phyloP scores from a whole-genome alignment of 306 rosid species.

The Vigna angularis region DNA sequence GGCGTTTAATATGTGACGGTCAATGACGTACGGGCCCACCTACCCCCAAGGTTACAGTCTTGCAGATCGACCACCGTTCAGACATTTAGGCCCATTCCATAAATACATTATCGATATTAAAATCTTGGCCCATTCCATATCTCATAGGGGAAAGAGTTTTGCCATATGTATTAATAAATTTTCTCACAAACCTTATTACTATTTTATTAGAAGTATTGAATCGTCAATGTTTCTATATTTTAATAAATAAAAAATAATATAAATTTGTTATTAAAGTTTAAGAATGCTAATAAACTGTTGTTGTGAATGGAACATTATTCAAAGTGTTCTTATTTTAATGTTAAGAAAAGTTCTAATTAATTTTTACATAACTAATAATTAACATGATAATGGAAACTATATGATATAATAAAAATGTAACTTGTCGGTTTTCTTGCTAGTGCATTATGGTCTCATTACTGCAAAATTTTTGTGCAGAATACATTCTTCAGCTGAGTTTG shows the following conservation, averaged over 20 bases:
- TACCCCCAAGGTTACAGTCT: background rate
- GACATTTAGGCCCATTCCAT: slow-evolving; percentile 31
- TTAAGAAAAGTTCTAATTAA: no score
- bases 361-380: no score
- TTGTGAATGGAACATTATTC: no score
- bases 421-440: slow-evolving; percentile 9
- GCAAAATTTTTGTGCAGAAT: background rate
- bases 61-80: slow-evolving; percentile 1
- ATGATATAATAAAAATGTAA: background rate
- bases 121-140: slow-evolving; percentile 21
- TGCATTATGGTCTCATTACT: background rate
- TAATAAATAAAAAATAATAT: no score
- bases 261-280: no score
- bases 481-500: background rate
- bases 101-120: background rate
- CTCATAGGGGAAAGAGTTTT: background rate
- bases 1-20: slow-evolving; percentile 5
- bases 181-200: background rate
- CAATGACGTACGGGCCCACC: slow-evolving; percentile 27
- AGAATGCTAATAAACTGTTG: no score
- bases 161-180: no score
- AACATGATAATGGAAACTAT: background rate
- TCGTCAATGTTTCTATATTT: no score
- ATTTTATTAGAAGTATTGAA: no score
- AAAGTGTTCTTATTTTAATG: no score